These are phyloP conservation scores for Nymphaea colorata DNA, from an alignment of 164 flowering plant species.

Conservation along the genomic window DNA sequence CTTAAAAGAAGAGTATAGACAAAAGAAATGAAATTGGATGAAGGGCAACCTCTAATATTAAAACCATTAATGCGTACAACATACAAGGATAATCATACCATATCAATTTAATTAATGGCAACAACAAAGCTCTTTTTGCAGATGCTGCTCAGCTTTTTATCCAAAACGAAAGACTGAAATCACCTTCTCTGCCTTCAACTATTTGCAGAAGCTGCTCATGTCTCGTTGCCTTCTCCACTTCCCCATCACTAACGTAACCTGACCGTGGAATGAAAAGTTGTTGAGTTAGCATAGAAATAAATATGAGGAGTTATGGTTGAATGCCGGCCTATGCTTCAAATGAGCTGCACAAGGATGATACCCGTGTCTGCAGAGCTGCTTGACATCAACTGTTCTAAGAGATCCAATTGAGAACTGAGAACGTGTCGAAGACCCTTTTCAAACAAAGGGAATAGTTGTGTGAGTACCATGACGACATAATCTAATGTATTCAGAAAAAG, in stretches of 20 bases:
- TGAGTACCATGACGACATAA: background rate
- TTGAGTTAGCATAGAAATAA: no score
- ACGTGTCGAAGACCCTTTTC: slow-evolving; percentile 42
- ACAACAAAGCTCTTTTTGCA: no score
- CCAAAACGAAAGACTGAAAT: slow-evolving; percentile 64
- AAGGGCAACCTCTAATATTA: no score
- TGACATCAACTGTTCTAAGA: slow-evolving; percentile 69
- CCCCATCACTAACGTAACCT: slow-evolving; percentile 62
- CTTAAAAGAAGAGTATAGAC: no score
- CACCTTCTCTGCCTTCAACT: slow-evolving; percentile 50
- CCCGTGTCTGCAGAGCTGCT: slow-evolving; percentile 18
- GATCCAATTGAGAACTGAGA: slow-evolving; percentile 67
- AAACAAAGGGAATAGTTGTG: background rate
- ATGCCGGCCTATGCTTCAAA: no score
- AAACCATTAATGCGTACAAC: no score
- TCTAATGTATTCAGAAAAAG: background rate
- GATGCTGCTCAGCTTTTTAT: slow-evolving; percentile 50
- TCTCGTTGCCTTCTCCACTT: slow-evolving; percentile 28
- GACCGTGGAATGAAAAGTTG: slow-evolving; percentile 2
- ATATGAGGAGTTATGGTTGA: no score
- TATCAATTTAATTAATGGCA: no score
- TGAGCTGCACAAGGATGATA: background rate
- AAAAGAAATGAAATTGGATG: no score
- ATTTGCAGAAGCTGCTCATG: slow-evolving; percentile 61
- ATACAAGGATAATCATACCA: no score